Conservation (phyloP, 2,329 filamentous ascomycete genomes). For the Verticillium isaacii region DNA sequence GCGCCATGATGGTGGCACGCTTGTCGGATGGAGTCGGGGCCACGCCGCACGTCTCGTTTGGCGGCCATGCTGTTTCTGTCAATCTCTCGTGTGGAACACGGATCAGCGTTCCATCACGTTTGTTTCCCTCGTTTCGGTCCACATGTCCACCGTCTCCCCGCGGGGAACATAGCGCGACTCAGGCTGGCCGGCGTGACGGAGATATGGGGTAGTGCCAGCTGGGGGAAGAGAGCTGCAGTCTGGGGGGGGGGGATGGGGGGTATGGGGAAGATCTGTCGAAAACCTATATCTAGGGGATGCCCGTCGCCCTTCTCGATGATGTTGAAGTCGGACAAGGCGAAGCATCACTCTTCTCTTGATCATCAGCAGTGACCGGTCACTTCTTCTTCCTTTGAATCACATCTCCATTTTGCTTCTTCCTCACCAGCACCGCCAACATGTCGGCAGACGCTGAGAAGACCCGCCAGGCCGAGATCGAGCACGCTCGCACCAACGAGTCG, state of each 20-base stretch:
- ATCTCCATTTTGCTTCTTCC: background rate
- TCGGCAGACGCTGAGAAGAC: background rate
- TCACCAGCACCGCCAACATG: background rate
- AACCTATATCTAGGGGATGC: background rate
- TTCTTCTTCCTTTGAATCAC: background rate
- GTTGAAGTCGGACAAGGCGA: background rate
- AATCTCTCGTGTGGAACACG: background rate
- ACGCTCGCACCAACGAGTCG: slow-evolving; percentile 4
- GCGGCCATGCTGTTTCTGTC: background rate
- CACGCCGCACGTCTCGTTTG: background rate
- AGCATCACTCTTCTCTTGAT: background rate
- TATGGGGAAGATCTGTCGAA: background rate
- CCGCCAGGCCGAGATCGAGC: background rate
- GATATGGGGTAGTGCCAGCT: background rate
- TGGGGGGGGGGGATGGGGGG: background rate
- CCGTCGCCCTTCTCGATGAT: background rate
- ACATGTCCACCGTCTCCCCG: background rate
- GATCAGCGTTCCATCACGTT: background rate
- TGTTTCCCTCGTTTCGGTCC: background rate
- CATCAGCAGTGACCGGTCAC: background rate
- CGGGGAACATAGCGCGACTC: background rate
- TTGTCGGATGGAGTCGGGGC: background rate
- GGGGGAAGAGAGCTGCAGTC: background rate
- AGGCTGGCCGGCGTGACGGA: background rate
- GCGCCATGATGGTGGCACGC: background rate